A percentile compares a stretch with the other conserved stretches of the same genome.
Evolutionary conservation across 2,329 filamentous ascomycete species (phyloP).

Genomic region (Fusarium oligoseptatum): DNA sequence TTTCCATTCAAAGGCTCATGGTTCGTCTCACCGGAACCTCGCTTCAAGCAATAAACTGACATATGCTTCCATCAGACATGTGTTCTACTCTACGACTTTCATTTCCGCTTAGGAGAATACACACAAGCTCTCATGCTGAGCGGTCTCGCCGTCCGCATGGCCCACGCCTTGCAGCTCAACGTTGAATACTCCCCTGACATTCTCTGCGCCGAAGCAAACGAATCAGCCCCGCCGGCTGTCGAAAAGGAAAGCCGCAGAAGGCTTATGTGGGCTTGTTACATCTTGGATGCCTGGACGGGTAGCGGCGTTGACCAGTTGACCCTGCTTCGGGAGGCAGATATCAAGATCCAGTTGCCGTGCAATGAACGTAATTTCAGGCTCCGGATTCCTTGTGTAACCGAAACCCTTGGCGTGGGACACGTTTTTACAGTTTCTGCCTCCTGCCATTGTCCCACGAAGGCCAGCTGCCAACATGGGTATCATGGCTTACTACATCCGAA

Average conservation of each 20-base stretch:
- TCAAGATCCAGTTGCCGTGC: constrained; percentile 57
- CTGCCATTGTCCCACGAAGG: constrained; percentile 54
- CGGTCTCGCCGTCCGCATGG: constrained; percentile 57
- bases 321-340: constrained; percentile 55
- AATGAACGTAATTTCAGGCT: constrained; percentile 59
- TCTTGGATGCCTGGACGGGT: constrained; percentile 57
- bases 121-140: constrained; percentile 57
- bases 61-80: constrained; percentile 46
- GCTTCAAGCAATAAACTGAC: not conserved
- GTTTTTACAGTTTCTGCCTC: constrained; percentile 56
- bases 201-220: constrained; percentile 52
- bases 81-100: constrained; percentile 56
- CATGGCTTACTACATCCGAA: constrained; percentile 59
- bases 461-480: constrained; percentile 59
- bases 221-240: constrained; percentile 51
- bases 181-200: constrained; percentile 54
- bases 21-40: constrained; percentile 36
- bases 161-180: constrained; percentile 57
- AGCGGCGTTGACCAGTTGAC: constrained; percentile 56
- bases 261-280: constrained; percentile 59
- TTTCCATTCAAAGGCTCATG: constrained; percentile 56
- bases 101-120: constrained; percentile 56
- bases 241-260: constrained; percentile 55
- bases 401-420: constrained; percentile 57
- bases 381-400: constrained; percentile 56